Percentiles rank a stretch among this genome's conserved stretches.
Conservation (phyloP, 306 rosid genomes). For the Acacia melanoxylon region DNA sequence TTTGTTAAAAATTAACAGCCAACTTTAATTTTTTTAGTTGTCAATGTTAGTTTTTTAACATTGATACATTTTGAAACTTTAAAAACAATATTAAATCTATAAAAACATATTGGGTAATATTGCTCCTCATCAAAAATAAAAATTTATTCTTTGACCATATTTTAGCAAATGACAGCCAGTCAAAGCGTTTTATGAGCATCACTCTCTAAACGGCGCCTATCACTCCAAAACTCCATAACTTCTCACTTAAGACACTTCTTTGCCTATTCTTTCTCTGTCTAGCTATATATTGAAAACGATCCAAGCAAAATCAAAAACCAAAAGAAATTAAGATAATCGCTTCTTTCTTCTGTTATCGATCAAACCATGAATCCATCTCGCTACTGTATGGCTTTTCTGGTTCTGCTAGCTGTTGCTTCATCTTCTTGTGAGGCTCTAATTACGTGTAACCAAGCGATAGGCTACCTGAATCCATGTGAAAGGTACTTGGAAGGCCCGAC, state of each 20-base stretch:
- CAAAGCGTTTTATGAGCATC: not conserved
- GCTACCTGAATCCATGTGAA: not conserved
- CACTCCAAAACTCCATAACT: not conserved
- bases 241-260: not conserved
- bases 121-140: no score
- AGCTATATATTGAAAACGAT: not conserved
- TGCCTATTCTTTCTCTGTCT: not conserved
- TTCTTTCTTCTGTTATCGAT: not conserved
- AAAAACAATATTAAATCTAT: no score
- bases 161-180: no score
- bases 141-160: no score
- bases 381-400: not conserved
- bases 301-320: not conserved
- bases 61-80: no score
- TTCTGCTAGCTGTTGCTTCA: not conserved
- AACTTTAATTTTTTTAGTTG: no score
- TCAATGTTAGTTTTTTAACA: no score
- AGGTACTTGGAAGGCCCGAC: not conserved
- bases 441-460: not conserved
- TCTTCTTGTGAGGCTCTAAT: not conserved
- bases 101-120: no score
- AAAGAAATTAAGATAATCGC: not conserved
- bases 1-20: no score
- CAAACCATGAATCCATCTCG: not conserved
- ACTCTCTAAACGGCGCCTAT: slow-evolving; percentile 1